Base-by-base conservation (phyloP, 2,329 filamentous ascomycete species). In the Paecilomyces niveus region DNA sequence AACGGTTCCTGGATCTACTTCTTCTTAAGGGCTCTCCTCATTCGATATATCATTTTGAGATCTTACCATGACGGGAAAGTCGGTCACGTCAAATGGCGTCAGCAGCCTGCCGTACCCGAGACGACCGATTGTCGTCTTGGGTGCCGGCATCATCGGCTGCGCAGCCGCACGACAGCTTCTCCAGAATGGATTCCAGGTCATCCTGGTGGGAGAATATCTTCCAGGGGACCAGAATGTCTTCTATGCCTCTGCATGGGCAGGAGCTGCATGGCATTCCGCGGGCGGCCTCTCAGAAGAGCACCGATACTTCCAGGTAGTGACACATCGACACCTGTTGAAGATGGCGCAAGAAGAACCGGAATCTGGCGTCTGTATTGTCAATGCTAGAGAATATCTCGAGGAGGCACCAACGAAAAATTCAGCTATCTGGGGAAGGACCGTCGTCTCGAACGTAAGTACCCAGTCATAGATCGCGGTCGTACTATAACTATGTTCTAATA, bases 91-190 rank as follows among this genome's bases (percentile, higher is more conserved):
- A 52, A 52, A 52, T 26, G 50, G 50, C 50, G 21, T 52, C 51
- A 18, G 18, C 32, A 31, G 57, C 33, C 78, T 75, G 4, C 54
- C 72, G 3, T 75, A 74, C 55, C 54, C 72, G 4, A 71, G 73
- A 56, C 68, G 71, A 8, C 69, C 71, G 5, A 61, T 75, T 33
- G 58, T 75, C 31, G 72, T 75, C 26, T 62, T 75, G 1, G 72
- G 73, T n/a, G 72, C 71, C 18, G 73, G 73, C 1, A 74, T 75
- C 50, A 75, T 75, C 29, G 73, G 73, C n/a, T 75, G 72, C 62
- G 68, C 73, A 3, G 61, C 72, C 2, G 72, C 73, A 6, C 66
- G 67, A 22, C 71, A 73, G 58, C 63, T 75, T 9, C 62, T 75
- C 3, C 63, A 66, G n/a, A 65, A 65, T 29, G 73, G 73, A 2